phyloP scores from a whole-genome alignment of 169 alveolate species.

The Plasmodium falciparum region DNA sequence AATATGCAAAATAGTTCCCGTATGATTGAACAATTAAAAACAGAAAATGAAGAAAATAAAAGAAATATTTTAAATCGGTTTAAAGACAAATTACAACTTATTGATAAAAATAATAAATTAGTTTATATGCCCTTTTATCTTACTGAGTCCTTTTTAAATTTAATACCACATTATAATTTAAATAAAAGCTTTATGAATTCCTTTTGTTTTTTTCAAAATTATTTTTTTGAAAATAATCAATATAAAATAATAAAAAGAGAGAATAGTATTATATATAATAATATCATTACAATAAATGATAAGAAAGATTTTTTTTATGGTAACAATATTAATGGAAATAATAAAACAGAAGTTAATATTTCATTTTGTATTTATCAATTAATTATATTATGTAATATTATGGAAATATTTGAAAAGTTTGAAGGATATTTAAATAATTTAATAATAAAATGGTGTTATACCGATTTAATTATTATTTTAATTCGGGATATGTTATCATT shows the following conservation, averaged over 20 bases:
- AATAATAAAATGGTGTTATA: conserved; percentile 32
- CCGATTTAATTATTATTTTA: conserved; percentile 21
- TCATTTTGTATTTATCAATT: conserved; percentile 54
- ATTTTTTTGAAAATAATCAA: conserved; percentile 36
- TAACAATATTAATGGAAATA: background rate
- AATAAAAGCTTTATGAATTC: conserved; percentile 24
- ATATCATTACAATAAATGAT: conserved; percentile 6
- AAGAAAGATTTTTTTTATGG: background rate
- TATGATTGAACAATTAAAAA: background rate
- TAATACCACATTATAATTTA: conserved; percentile 6
- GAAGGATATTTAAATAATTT: conserved; percentile 16
- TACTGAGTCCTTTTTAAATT: conserved; percentile 22
- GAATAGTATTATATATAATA: conserved; percentile 43
- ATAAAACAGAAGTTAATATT: conserved; percentile 1
- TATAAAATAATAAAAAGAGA: conserved; percentile 41
- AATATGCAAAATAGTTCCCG: too few species aligned
- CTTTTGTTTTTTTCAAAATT: conserved; percentile 53
- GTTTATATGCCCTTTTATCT: conserved; percentile 51
- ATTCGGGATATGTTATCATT: conserved; percentile 32
- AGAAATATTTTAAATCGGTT: conserved; percentile 18
- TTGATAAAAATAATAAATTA: conserved; percentile 68
- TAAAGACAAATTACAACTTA: conserved; percentile 26
- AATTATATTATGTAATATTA: conserved; percentile 28
- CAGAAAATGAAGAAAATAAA: conserved; percentile 4
- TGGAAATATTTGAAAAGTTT: conserved; percentile 31